Evolutionary conservation across 75 land plant species (phyloP).

Genomic region (Pinus taeda): DNA sequence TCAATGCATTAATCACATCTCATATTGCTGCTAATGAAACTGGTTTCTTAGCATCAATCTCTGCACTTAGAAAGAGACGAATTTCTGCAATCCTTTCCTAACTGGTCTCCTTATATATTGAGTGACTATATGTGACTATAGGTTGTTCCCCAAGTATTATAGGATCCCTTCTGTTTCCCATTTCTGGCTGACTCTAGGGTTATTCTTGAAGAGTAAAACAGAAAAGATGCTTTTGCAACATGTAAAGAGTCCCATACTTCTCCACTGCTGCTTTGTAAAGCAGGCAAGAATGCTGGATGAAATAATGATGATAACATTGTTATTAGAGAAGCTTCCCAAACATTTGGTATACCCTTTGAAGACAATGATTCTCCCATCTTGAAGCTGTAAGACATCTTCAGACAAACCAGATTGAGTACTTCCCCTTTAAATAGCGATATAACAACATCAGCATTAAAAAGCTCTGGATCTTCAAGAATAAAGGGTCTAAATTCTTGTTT

Average conservation of each 20-base stretch:
- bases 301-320: not conserved
- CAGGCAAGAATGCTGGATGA: slow-evolving; percentile 8
- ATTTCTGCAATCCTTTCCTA: too few relatives aligned
- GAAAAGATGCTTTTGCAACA: slow-evolving; percentile 10
- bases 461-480: slow-evolving; percentile 1
- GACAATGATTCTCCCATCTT: not conserved
- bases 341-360: too few relatives aligned
- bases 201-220: slow-evolving; percentile 8
- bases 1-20: too few relatives aligned
- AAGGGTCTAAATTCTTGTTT: slow-evolving; percentile 4
- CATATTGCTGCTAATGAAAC: too few relatives aligned
- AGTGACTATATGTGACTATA: too few relatives aligned
- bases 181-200: not conserved
- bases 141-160: not conserved
- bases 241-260: slow-evolving; percentile 12
- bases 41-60: too few relatives aligned
- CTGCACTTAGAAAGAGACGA: too few relatives aligned
- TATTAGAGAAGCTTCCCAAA: slow-evolving; percentile 6
- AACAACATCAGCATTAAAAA: slow-evolving; percentile 7
- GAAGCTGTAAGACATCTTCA: too few relatives aligned
- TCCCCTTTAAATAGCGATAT: not conserved
- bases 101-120: too few relatives aligned
- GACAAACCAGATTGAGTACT: not conserved
- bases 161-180: slow-evolving; percentile 13
- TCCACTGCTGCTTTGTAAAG: not conserved